Base-by-base conservation (phyloP, 1,284 basidiomycete species). In the Porodaedalea pini region DNA sequence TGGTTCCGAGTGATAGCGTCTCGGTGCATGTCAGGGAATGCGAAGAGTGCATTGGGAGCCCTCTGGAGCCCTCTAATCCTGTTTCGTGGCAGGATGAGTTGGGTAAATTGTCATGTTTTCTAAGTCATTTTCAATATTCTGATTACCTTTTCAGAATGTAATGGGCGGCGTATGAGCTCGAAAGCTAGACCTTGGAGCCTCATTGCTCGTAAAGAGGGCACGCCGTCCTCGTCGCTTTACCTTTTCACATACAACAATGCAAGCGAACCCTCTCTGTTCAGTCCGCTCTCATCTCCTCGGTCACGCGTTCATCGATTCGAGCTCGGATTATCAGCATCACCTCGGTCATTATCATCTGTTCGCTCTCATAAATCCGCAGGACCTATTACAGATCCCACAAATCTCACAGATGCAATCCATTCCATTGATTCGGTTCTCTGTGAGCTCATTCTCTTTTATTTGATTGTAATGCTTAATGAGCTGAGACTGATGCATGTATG, bases 131-230 rank as follows among this genome's bases (percentile, higher is more conserved):
- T 31, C 17, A 11, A 13, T 49, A n/a, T 31, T 11, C 13, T 41
- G 54, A 32, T 43, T n/a, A 37, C 8, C 49, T 43, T 34, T 13
- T 50, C n/a, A 53, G 44, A 54, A 13, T 34, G 49, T 25, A 50
- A 7, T 23, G 47, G 19, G 27, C 36, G 47, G 29, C 34, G 57
- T 13, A 23, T 39, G 13, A 17, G 23, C 5, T 54, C 58, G 13
- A 50, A 51, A 36, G 32, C 54, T 19, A 55, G 50, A 45, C 54
- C 58, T 5, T 59, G 58, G 58, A 59, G 58, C 32, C 39, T 59
- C 27, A 51, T 55, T 21, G 53, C 58, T 6, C 47, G 58, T 8
- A 56, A 45, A 51, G 49, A 40, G 37, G 52, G 44, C 19, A 52
- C 51, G 6, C 51, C 39, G 3, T 36, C 48, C 27, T 56, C 53